phyloP scores from a whole-genome alignment of 768 basidiomycete species.

The Suillus clintonianus region DNA sequence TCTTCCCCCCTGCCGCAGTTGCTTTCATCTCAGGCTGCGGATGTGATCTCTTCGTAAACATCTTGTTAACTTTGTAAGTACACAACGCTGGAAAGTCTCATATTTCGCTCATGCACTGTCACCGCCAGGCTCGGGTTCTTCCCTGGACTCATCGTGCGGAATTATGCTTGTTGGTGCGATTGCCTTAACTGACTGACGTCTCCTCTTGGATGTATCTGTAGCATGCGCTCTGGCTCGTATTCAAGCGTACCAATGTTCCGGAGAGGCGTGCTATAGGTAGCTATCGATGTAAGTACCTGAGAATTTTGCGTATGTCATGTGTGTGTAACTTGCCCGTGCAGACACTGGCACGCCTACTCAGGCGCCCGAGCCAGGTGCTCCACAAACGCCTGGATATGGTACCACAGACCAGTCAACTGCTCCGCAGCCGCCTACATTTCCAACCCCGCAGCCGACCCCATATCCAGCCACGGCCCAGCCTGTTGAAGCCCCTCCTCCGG shows the following conservation, averaged over 20 bases:
- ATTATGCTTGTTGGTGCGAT: background rate
- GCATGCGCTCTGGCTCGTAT: conserved; percentile 88
- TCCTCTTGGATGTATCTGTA: conserved; percentile 14
- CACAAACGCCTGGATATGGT: background rate
- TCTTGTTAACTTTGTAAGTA: conserved; percentile 73
- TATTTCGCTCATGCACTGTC: background rate
- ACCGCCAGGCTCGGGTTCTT: conserved; percentile 65
- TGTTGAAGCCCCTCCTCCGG: background rate
- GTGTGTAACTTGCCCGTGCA: conserved; percentile 3
- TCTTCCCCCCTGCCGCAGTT: conserved; percentile 80
- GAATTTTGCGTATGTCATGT: background rate
- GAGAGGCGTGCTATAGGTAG: conserved; percentile 69
- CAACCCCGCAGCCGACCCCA: background rate
- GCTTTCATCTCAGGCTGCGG: conserved; percentile 78
- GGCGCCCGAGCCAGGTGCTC: background rate
- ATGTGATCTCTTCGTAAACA: conserved; percentile 81
- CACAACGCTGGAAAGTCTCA: background rate
- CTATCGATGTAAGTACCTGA: conserved; percentile 59
- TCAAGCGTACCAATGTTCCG: conserved; percentile 80
- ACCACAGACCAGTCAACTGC: background rate
- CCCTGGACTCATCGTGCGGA: conserved; percentile 55
- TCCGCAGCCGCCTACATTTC: background rate
- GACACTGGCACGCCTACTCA: conserved; percentile 26
- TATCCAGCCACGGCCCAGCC: background rate
- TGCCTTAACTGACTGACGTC: background rate